These are phyloP conservation scores for Fraxinus anomala DNA, from an alignment of 257 asterid genomes.

Conservation along the genomic window DNA sequence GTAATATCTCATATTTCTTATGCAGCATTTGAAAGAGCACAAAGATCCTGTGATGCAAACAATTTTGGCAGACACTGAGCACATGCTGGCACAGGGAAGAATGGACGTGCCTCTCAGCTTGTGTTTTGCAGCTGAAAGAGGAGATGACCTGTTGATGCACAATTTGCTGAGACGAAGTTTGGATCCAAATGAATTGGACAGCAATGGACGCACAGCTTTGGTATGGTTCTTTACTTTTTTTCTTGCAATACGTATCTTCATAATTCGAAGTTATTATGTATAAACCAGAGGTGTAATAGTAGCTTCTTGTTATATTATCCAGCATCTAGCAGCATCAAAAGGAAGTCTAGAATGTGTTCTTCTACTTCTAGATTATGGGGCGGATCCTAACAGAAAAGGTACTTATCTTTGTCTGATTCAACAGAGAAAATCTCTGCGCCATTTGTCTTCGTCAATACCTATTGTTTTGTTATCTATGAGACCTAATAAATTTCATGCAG, in stretches of 20 bases:
- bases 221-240: conserved; percentile 37
- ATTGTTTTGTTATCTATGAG: too few species aligned
- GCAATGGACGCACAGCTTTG: conserved; percentile 61
- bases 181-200: conserved; percentile 71
- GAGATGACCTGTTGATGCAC: conserved; percentile 65
- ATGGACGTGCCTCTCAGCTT: conserved; percentile 82
- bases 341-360: conserved; percentile 59
- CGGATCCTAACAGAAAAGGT: conserved; percentile 73
- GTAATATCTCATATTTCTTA: neutral
- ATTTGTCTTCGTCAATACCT: too few species aligned
- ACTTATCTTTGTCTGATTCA: conserved; percentile 1
- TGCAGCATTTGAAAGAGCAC: conserved; percentile 67
- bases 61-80: conserved; percentile 59
- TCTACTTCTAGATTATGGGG: conserved; percentile 71
- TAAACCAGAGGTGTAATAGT: neutral
- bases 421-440: neutral
- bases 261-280: neutral
- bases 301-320: conserved; percentile 26
- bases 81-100: conserved; percentile 79
- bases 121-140: conserved; percentile 80
- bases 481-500: too few species aligned
- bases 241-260: neutral
- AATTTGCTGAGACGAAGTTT: conserved; percentile 63
- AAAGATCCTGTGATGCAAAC: conserved; percentile 58
- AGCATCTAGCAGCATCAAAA: conserved; percentile 71